Evolutionary conservation across 495 filamentous ascomycete species (phyloP).

Genomic region (Saxispiralis lemnorum): DNA sequence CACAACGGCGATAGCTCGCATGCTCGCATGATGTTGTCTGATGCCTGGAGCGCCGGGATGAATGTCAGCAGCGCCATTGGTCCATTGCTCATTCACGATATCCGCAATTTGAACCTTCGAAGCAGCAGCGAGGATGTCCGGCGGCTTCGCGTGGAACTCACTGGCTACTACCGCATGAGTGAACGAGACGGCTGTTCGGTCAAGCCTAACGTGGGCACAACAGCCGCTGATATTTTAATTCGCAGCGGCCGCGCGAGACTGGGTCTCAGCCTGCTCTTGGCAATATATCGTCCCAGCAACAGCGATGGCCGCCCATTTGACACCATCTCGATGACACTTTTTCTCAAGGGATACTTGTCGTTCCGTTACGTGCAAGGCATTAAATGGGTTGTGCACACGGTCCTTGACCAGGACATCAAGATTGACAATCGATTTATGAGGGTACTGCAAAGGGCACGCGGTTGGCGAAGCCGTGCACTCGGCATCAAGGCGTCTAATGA

Average conservation of each 20-base stretch:
- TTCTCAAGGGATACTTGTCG: conserved; percentile 9
- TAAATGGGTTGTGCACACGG: conserved; percentile 8
- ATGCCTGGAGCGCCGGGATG: conserved; percentile 12
- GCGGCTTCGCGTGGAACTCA: conserved; percentile 3
- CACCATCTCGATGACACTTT: conserved; percentile 12
- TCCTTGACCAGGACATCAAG: conserved; percentile 11
- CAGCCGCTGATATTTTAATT: conserved; percentile 14
- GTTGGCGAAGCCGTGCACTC: too few species aligned
- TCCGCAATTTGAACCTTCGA: neutral
- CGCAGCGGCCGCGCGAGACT: neutral
- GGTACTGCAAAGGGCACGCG: neutral
- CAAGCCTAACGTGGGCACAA: conserved; percentile 10
- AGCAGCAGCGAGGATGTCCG: neutral
- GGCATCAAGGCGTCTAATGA: too few species aligned
- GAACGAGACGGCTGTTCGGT: conserved; percentile 6
- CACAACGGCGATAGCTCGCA: conserved; percentile 1
- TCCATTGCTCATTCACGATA: conserved; percentile 9
- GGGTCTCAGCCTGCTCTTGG: conserved; percentile 9
- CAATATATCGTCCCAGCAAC: conserved; percentile 9
- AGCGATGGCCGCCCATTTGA: conserved; percentile 2
- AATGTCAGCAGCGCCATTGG: conserved; percentile 13
- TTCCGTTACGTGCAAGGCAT: conserved; percentile 7
- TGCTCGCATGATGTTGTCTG: conserved; percentile 3
- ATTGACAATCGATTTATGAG: conserved; percentile 12
- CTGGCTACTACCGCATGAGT: conserved; percentile 15